Evolutionary conservation across 2,329 filamentous ascomycete genomes (phyloP).

Genomic region (Podosphaera xanthii): DNA sequence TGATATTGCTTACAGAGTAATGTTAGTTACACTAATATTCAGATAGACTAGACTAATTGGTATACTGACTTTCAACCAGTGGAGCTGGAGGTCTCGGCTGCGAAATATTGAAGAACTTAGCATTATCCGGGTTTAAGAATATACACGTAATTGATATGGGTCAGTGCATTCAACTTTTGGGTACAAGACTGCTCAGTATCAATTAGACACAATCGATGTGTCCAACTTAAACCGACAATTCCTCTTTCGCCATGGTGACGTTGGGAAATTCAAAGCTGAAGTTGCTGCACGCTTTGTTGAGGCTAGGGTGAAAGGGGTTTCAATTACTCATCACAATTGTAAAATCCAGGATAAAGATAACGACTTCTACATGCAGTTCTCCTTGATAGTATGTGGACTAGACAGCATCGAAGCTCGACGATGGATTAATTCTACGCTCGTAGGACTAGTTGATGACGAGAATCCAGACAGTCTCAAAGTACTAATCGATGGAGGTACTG

Average conservation of each 20-base stretch:
- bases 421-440: constrained; percentile 91
- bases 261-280: constrained; percentile 83
- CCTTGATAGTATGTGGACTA: constrained; percentile 75
- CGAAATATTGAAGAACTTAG: constrained; percentile 89
- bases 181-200: constrained; percentile 3
- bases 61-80: constrained; percentile 24
- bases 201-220: constrained; percentile 80
- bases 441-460: constrained; percentile 70
- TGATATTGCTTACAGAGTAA: constrained; percentile 8
- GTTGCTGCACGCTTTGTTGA: constrained; percentile 84
- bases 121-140: constrained; percentile 82
- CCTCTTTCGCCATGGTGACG: constrained; percentile 75
- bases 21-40: constrained; percentile 12
- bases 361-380: constrained; percentile 92
- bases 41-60: background rate
- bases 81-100: constrained; percentile 88
- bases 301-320: constrained; percentile 68
- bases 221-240: constrained; percentile 97
- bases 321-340: constrained; percentile 81
- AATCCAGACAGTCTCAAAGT: constrained; percentile 76
- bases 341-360: constrained; percentile 95
- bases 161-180: constrained; percentile 18
- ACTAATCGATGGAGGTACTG: constrained; percentile 86
- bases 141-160: constrained; percentile 99
- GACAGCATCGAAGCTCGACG: constrained; percentile 94